Evolutionary conservation across 495 filamentous ascomycete genomes (phyloP).

Genomic region (Lindgomyces ingoldianus): DNA sequence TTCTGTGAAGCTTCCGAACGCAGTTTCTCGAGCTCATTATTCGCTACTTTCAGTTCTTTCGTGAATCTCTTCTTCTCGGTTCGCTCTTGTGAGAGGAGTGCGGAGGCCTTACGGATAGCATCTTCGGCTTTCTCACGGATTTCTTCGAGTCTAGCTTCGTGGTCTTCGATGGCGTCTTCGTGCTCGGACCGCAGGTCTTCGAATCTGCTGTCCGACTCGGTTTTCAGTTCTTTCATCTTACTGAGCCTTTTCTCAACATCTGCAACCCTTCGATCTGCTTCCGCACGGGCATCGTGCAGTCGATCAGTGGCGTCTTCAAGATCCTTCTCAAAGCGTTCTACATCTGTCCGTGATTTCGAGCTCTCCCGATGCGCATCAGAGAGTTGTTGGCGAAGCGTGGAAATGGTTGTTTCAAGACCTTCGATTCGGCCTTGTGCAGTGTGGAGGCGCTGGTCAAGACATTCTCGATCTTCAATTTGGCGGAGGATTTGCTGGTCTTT

Average conservation of each 20-base stretch:
- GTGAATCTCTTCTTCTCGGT: slow-evolving; percentile 20
- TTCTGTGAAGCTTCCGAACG: slow-evolving; percentile 12
- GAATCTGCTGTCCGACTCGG: slow-evolving; percentile 13
- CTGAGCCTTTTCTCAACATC: slow-evolving; percentile 26
- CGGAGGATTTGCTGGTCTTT: slow-evolving; percentile 32
- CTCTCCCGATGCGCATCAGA: slow-evolving; percentile 17
- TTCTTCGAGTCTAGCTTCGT: slow-evolving; percentile 14
- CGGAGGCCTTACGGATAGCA: slow-evolving; percentile 17
- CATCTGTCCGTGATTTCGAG: slow-evolving; percentile 15
- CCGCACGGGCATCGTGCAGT: slow-evolving; percentile 18
- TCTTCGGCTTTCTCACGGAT: slow-evolving; percentile 25
- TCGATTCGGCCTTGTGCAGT: slow-evolving; percentile 22
- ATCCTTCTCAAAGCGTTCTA: slow-evolving; percentile 19
- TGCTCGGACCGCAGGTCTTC: slow-evolving; percentile 11
- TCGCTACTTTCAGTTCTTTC: slow-evolving; percentile 20
- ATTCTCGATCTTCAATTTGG: slow-evolving; percentile 30
- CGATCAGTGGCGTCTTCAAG: slow-evolving; percentile 16
- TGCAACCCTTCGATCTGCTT: slow-evolving; percentile 20
- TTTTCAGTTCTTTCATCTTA: slow-evolving; percentile 27
- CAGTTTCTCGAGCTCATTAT: slow-evolving; percentile 13
- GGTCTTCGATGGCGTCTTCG: slow-evolving; percentile 10
- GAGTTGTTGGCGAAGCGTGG: slow-evolving; percentile 31
- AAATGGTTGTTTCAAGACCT: slow-evolving; percentile 24
- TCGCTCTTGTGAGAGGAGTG: slow-evolving; percentile 21
- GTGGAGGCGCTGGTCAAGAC: slow-evolving; percentile 18